phyloP scores from a whole-genome alignment of 164 flowering plant species.

The Magnolia changhungtana region DNA sequence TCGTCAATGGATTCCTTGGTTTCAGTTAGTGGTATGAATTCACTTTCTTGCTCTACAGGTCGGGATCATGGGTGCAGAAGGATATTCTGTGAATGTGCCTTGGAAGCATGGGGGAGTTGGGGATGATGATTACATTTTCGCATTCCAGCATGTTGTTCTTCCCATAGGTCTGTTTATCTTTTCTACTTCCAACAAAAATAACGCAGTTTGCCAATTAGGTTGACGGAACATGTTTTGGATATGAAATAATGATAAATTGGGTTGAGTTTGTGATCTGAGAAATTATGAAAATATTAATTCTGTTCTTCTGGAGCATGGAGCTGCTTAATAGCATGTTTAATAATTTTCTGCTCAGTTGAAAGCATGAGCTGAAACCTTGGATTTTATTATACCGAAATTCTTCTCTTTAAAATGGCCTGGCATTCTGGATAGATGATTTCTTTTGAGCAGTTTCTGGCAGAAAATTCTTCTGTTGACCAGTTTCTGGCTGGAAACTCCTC shows the following conservation, averaged over 20 bases:
- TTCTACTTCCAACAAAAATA: neutral
- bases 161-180: conserved; percentile 63
- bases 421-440: no score
- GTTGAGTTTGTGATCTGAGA: neutral
- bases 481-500: no score
- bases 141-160: conserved; percentile 82
- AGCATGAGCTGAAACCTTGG: neutral
- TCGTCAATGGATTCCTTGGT: no score
- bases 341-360: neutral
- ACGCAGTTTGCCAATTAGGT: neutral
- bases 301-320: neutral
- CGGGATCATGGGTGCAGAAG: conserved; percentile 84
- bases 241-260: neutral
- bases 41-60: conserved; percentile 41
- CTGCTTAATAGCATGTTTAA: no score
- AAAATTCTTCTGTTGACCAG: no score
- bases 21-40: neutral
- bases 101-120: conserved; percentile 95
- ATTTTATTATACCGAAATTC: no score
- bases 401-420: no score
- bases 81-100: conserved; percentile 89
- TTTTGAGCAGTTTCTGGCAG: no score
- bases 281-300: neutral
- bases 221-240: neutral
- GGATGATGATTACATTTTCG: conserved; percentile 90